Conservation (phyloP, 176 grass and related monocot species). For the bread wheat (Triticum aestivum) region DNA sequence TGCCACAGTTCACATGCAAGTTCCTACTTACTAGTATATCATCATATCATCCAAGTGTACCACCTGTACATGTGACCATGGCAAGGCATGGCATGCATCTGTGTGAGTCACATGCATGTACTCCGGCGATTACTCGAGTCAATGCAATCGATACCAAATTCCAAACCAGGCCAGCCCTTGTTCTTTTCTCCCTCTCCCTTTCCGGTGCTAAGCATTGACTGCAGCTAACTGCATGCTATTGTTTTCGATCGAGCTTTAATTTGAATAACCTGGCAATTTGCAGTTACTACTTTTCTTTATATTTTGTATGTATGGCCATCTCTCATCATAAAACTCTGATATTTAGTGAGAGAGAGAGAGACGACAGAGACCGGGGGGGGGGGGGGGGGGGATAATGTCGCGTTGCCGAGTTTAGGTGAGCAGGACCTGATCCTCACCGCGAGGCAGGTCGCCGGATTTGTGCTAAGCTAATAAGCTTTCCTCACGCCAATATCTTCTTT, state of each 20-base stretch:
- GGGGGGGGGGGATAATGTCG: not conserved
- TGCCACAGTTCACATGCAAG: not conserved
- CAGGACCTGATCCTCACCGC: slow-evolving; percentile 42
- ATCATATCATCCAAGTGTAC: too few relatives aligned
- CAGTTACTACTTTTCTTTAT: not conserved
- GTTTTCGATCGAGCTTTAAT: not conserved
- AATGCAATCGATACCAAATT: not conserved
- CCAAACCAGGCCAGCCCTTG: not conserved
- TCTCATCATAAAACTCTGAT: not conserved
- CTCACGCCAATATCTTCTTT: not conserved
- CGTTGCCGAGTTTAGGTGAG: slow-evolving; percentile 40
- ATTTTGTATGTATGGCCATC: not conserved
- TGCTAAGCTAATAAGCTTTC: slow-evolving; percentile 27
- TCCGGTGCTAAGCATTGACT: slow-evolving; percentile 7
- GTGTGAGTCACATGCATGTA: slow-evolving; percentile 20
- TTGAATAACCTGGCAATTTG: not conserved
- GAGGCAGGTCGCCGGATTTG: slow-evolving; percentile 17
- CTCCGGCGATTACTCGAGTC: not conserved
- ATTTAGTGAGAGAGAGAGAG: too few relatives aligned
- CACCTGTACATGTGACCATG: too few relatives aligned
- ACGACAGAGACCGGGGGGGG: too few relatives aligned
- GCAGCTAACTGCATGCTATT: not conserved
- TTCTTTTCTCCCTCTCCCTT: not conserved
- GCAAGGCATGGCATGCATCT: not conserved
- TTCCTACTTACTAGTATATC: too few relatives aligned